These are phyloP conservation scores for Suhomyces terraborum DNA, from an alignment of 1,139 yeast genomes.

Conservation along the genomic window DNA sequence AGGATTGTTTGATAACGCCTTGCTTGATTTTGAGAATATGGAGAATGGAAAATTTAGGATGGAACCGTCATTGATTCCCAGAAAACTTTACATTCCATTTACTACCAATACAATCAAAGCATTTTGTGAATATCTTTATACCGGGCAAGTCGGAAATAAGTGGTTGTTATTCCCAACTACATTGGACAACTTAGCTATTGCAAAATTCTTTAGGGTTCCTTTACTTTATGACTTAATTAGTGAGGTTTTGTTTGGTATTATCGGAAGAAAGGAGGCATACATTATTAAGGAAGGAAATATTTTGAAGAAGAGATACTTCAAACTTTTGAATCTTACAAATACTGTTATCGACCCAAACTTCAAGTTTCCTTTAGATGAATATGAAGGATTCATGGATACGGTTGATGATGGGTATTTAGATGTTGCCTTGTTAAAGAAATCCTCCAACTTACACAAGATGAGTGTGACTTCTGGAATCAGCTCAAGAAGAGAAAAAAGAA, in stretches of 20 bases:
- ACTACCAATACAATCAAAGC: conserved; percentile 61
- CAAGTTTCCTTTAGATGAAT: conserved; percentile 46
- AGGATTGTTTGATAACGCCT: conserved; percentile 30
- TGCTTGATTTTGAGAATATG: conserved; percentile 41
- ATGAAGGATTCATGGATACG: conserved; percentile 48
- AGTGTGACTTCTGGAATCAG: conserved; percentile 21
- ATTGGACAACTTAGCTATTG: conserved; percentile 60
- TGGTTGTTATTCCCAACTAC: conserved; percentile 71
- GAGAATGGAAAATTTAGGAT: conserved; percentile 37
- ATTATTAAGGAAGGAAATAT: conserved; percentile 46
- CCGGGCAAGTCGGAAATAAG: conserved; percentile 76
- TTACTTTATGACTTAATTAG: conserved; percentile 65
- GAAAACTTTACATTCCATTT: conserved; percentile 69
- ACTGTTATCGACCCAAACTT: conserved; percentile 28
- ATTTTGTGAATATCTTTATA: conserved; percentile 69
- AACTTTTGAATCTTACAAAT: conserved; percentile 28
- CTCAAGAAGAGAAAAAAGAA: conserved; percentile 19
- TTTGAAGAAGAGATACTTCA: conserved; percentile 33
- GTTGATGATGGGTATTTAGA: conserved; percentile 68
- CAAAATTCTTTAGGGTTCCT: conserved; percentile 68
- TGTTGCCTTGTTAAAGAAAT: conserved; percentile 51
- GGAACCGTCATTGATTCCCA: conserved; percentile 66
- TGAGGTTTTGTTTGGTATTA: conserved; percentile 67
- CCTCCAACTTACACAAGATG: conserved; percentile 30
- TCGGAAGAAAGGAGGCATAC: conserved; percentile 63